Evolutionary conservation across 768 basidiomycete species (phyloP).

Genomic region (Russula dissimulans): DNA sequence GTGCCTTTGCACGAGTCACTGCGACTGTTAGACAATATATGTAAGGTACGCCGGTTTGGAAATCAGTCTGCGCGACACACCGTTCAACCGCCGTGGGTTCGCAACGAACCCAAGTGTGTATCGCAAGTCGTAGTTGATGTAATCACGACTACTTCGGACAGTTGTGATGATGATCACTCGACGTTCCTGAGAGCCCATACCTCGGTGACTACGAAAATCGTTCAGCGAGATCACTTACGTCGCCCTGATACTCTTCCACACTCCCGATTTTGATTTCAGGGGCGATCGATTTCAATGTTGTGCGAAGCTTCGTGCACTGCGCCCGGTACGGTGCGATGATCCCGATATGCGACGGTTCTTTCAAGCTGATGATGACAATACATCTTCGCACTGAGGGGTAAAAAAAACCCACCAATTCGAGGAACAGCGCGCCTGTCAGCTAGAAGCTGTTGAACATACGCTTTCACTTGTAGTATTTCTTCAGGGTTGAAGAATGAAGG

Average conservation of each 20-base stretch:
- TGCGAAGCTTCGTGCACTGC: conserved; percentile 30
- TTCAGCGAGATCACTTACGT: conserved; percentile 27
- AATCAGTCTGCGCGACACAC: conserved; percentile 4
- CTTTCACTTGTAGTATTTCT: conserved; percentile 45
- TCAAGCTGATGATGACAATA: background rate
- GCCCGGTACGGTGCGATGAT: conserved; percentile 57
- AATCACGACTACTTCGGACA: conserved; percentile 29
- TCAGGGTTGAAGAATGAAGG: conserved; percentile 67
- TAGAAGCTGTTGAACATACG: conserved; percentile 29
- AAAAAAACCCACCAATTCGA: conserved; percentile 30
- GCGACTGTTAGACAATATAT: conserved; percentile 34
- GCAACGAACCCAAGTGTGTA: conserved; percentile 26
- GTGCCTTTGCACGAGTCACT: conserved; percentile 50
- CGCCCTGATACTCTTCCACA: conserved; percentile 61
- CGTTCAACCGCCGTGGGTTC: conserved; percentile 26
- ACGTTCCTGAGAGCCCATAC: conserved; percentile 27
- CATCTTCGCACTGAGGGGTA: background rate
- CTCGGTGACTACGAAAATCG: background rate
- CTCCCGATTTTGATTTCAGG: conserved; percentile 48
- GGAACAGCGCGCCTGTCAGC: conserved; percentile 24
- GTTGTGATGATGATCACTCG: conserved; percentile 34
- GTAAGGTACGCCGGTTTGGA: background rate
- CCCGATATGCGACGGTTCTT: conserved; percentile 47
- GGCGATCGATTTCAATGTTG: conserved; percentile 25
- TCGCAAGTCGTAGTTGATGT: conserved; percentile 17